Evolutionary conservation across 139 green algal genomes (phyloP).

Genomic region (Chloropicon primus): DNA sequence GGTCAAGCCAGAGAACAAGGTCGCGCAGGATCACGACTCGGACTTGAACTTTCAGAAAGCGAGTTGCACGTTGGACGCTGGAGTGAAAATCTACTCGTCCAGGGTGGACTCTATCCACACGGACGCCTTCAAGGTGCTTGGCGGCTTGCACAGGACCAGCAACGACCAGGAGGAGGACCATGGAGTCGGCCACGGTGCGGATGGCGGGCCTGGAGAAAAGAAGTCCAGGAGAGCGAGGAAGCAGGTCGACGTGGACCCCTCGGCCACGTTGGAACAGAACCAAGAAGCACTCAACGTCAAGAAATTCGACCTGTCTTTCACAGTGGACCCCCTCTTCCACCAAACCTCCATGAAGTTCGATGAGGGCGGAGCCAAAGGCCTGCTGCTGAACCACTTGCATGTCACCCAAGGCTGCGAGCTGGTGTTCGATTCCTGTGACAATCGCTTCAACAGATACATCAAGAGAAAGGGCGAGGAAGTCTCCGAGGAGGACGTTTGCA

Average conservation of each 20-base stretch:
- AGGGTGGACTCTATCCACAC: conserved; percentile 72
- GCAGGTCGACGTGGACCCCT: conserved; percentile 1
- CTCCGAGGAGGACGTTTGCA: neutral
- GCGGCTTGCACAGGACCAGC: conserved; percentile 33
- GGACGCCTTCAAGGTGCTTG: conserved; percentile 57
- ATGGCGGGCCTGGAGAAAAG: conserved; percentile 6
- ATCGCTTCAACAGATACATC: conserved; percentile 17
- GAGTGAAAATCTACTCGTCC: conserved; percentile 81
- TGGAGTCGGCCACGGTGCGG: neutral
- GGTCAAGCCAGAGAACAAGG: conserved; percentile 16
- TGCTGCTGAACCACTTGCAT: conserved; percentile 64
- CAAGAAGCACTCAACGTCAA: conserved; percentile 56
- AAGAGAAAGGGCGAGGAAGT: neutral
- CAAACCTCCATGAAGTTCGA: conserved; percentile 79
- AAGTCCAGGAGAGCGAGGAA: conserved; percentile 5
- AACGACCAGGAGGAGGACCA: conserved; percentile 6
- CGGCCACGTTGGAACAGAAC: conserved; percentile 42
- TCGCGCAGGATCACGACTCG: conserved; percentile 13
- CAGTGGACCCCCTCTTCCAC: conserved; percentile 65
- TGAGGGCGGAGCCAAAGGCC: conserved; percentile 46
- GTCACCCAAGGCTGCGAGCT: conserved; percentile 49
- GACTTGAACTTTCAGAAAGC: conserved; percentile 79
- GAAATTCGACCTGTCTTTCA: conserved; percentile 54
- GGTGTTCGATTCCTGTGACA: conserved; percentile 59
- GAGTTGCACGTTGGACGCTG: conserved; percentile 67